Base-by-base conservation (phyloP, 2,329 filamentous ascomycete species). In the Knufia petricola region DNA sequence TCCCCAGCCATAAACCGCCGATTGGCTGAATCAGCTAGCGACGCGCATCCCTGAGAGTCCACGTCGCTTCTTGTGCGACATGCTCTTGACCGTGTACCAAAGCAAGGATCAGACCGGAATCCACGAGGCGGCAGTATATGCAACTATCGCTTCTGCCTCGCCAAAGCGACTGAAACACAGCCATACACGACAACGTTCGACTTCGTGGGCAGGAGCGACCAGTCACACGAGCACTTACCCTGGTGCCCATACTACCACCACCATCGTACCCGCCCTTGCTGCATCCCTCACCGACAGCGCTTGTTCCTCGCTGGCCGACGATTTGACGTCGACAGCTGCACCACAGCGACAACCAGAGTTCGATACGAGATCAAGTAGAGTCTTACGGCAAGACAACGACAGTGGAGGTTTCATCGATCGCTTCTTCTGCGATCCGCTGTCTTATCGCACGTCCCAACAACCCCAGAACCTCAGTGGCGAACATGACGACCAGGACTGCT, bases 291-390 rank as follows among this genome's bases (percentile, higher is more conserved):
- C 20, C 15, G 43, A 55, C 15, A 50, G 72, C 55, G 65, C 73
- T 24, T 73, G 82, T 53, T 76, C 76, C 13, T 77, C 75, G 41
- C 70, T 82, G 51, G 79, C 82, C 61, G 75, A 77, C 52, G 80
- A 78, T 24, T 70, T 82, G 37, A 76, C 77, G 15, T 69, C 72
- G 54, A 76, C 79, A 52, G 76, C 76, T 3, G 74, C 78, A 42
- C 82, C 85, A 19, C 76, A 82, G 61, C 42, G 61, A 20, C 20
- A 12, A 9, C 15, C 21, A 13, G 12, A 10, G 3, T 3, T 12
- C 8, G 23, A 28, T 7, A 47, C 47, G 46, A 70, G 74, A 43
- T 69, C 74, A 40, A 69, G 75, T 3, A 68, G 71, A 15, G 67
- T 73, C 26, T 72, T 73, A 46, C 71, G 23, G 3, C 20, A 4